Conservation (phyloP, 2,329 filamentous ascomycete species). For the Exophiala spinifera region DNA sequence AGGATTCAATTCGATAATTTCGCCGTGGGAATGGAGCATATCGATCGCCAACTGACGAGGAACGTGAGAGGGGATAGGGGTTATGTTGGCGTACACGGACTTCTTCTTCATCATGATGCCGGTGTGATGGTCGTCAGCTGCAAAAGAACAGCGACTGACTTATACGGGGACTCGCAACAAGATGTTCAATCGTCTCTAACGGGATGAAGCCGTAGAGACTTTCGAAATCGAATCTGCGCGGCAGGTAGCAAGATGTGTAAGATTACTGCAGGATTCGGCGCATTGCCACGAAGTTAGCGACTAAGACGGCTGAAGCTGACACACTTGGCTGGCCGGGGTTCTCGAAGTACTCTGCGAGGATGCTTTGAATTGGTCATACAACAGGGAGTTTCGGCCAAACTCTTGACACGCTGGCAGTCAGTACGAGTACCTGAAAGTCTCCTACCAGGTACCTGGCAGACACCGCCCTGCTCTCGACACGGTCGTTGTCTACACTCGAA, state of each 20-base stretch:
- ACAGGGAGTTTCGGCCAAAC: too few relatives aligned
- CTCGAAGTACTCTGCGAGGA: background rate
- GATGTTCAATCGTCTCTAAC: background rate
- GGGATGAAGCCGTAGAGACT: background rate
- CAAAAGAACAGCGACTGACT: too few relatives aligned
- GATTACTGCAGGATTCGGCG: background rate
- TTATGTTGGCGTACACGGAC: conserved; percentile 49
- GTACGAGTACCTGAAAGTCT: too few relatives aligned
- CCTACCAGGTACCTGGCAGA: too few relatives aligned
- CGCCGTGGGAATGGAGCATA: conserved; percentile 72
- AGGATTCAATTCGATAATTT: conserved; percentile 86
- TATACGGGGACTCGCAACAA: background rate
- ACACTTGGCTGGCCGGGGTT: background rate
- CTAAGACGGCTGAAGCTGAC: conserved; percentile 1
- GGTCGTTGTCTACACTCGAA: too few relatives aligned
- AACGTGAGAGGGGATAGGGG: conserved; percentile 68
- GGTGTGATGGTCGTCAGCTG: background rate
- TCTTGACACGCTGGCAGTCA: too few relatives aligned
- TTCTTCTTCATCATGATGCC: conserved; percentile 21
- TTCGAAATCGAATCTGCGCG: background rate
- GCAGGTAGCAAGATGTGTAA: background rate
- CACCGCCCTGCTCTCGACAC: too few relatives aligned
- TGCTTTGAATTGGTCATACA: too few relatives aligned
- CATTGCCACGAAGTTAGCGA: background rate
- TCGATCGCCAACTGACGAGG: conserved; percentile 66